Evolutionary conservation across 2,329 filamentous ascomycete genomes (phyloP).

Genomic region (Sporothrix euskadiensis): DNA sequence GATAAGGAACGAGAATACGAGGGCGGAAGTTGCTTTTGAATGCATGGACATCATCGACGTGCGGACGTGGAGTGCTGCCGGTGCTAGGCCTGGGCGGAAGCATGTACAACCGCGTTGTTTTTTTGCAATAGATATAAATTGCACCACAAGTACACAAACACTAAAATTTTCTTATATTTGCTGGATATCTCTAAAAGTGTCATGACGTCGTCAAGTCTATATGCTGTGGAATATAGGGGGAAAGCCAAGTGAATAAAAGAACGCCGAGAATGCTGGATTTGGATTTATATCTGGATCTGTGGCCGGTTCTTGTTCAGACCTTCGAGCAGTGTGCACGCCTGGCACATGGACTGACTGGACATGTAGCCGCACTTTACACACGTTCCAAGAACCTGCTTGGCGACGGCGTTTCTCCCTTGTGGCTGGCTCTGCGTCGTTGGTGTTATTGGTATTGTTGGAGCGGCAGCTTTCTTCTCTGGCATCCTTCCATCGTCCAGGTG

Average conservation of each 20-base stretch:
- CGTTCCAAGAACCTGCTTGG: slow-evolving; percentile 74
- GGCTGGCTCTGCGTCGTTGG: slow-evolving; percentile 11
- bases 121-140: background rate
- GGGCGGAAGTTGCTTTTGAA: background rate
- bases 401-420: slow-evolving; percentile 37
- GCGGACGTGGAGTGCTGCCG: background rate
- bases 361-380: slow-evolving; percentile 92
- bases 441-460: slow-evolving; percentile 32
- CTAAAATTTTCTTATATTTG: background rate
- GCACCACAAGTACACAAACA: slow-evolving; percentile 2
- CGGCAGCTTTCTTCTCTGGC: slow-evolving; percentile 36
- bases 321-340: slow-evolving; percentile 88
- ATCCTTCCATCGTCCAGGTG: slow-evolving; percentile 30
- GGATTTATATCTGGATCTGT: slow-evolving; percentile 54
- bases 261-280: slow-evolving; percentile 30
- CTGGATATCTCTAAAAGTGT: slow-evolving; percentile 20
- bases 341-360: slow-evolving; percentile 90
- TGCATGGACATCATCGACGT: background rate
- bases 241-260: background rate
- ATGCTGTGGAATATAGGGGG: background rate
- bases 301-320: slow-evolving; percentile 79
- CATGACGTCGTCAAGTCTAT: slow-evolving; percentile 22
- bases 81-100: background rate
- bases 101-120: slow-evolving; percentile 8
- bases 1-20: slow-evolving; percentile 26